A percentile compares a stretch with the other conserved stretches of the same genome.
These are phyloP conservation scores for Tulasnella sp. DNA, from an alignment of 768 basidiomycete genomes.

Conservation along the genomic window DNA sequence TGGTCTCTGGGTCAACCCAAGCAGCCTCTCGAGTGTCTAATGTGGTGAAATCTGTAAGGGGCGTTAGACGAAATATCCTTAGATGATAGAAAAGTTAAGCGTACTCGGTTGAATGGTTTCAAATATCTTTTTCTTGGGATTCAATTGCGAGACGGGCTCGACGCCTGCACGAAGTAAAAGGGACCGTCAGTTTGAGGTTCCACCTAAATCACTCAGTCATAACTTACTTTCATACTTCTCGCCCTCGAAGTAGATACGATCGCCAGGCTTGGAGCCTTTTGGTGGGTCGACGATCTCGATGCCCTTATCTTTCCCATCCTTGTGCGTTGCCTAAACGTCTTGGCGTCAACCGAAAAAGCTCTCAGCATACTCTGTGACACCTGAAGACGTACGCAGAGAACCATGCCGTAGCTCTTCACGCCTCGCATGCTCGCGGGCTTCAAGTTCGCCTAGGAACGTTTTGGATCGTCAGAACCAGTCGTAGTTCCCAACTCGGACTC, in stretches of 20 bases:
- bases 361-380: not conserved
- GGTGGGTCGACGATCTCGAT: constrained; percentile 91
- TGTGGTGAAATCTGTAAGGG: constrained; percentile 66
- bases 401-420: constrained; percentile 97
- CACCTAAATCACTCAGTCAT: not conserved
- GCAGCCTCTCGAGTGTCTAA: constrained; percentile 80
- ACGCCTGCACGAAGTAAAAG: constrained; percentile 19
- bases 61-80: not conserved
- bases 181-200: constrained; percentile 1
- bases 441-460: constrained; percentile 39
- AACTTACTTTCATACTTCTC: constrained; percentile 65
- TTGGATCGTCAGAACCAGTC: too few species aligned
- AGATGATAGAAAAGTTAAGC: constrained; percentile 12
- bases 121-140: constrained; percentile 99
- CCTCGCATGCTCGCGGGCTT: constrained; percentile 97
- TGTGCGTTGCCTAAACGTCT: constrained; percentile 61
- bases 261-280: constrained; percentile 73
- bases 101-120: constrained; percentile 88
- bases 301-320: constrained; percentile 79
- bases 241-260: constrained; percentile 92
- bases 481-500: not conserved
- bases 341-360: not conserved
- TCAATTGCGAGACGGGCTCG: constrained; percentile 65
- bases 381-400: constrained; percentile 58
- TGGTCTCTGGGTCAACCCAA: constrained; percentile 79